A percentile compares a stretch with the other conserved stretches of the same genome.
Evolutionary conservation across 345 rosid species (phyloP).

Genomic region (Pistacia integerrima): DNA sequence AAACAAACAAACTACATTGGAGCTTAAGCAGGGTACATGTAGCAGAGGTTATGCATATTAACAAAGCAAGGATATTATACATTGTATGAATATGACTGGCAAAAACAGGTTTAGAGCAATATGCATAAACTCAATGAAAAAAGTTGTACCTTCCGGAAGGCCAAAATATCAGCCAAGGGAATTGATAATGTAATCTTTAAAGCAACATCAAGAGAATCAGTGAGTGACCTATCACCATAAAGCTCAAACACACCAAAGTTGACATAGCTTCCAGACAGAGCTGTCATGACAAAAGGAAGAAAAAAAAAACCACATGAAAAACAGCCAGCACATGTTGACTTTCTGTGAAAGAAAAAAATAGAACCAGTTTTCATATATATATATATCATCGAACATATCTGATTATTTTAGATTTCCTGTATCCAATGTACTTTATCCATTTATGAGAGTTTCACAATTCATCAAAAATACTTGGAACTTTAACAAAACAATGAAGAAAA

Average conservation of each 20-base stretch:
- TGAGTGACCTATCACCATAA: constrained; percentile 31
- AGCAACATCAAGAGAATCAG: neutral
- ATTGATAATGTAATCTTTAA: neutral
- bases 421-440: too few relatives aligned
- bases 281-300: constrained; percentile 17
- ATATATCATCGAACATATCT: too few relatives aligned
- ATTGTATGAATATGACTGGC: neutral
- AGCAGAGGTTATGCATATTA: neutral
- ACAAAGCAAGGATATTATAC: neutral
- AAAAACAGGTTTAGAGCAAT: neutral
- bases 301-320: neutral
- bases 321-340: neutral
- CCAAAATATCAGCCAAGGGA: constrained; percentile 18
- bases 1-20: neutral
- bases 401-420: too few relatives aligned
- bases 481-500: too few relatives aligned
- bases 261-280: constrained; percentile 35
- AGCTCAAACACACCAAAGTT: constrained; percentile 46
- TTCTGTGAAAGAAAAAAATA: too few relatives aligned
- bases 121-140: neutral
- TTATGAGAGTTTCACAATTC: too few relatives aligned
- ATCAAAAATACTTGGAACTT: too few relatives aligned
- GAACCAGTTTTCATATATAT: too few relatives aligned
- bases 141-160: neutral
- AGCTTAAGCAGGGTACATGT: neutral